Conservation (phyloP, 2,329 filamentous ascomycete genomes). For the Pseudogymnoascus sp. region DNA sequence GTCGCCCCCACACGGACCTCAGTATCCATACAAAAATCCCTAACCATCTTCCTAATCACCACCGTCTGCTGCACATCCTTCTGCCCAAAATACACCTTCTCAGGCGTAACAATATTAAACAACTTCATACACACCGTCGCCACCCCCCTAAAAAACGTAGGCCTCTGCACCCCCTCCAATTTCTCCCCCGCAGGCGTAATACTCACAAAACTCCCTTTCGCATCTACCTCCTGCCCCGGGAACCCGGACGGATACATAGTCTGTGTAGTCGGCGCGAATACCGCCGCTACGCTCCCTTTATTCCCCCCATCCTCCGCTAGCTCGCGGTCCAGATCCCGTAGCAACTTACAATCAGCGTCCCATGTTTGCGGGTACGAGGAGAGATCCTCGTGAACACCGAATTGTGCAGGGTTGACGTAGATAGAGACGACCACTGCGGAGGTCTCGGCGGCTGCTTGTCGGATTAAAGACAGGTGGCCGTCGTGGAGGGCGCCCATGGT, state of each 20-base stretch:
- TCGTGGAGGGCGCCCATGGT: conserved; percentile 97
- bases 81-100: conserved; percentile 86
- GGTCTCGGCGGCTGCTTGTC: conserved; percentile 75
- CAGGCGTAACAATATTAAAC: conserved; percentile 73
- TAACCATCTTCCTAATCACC: conserved; percentile 77
- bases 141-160: conserved; percentile 94
- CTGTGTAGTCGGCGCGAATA: conserved; percentile 76
- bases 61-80: conserved; percentile 97
- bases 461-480: conserved; percentile 80
- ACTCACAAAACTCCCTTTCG: conserved; percentile 80
- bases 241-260: conserved; percentile 85
- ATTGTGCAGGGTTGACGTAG: conserved; percentile 96
- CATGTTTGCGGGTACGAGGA: conserved; percentile 85
- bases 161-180: conserved; percentile 76
- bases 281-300: conserved; percentile 64
- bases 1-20: conserved; percentile 70
- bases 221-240: conserved; percentile 64
- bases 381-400: conserved; percentile 82
- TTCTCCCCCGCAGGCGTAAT: conserved; percentile 77
- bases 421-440: conserved; percentile 84
- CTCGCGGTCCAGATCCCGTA: conserved; percentile 63
- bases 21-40: conserved; percentile 75
- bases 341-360: conserved; percentile 63
- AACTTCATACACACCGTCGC: conserved; percentile 95
- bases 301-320: conserved; percentile 53